Base-by-base conservation (phyloP, 2,329 filamentous ascomycete species). In the Stagonosporopsis rhizophila region DNA sequence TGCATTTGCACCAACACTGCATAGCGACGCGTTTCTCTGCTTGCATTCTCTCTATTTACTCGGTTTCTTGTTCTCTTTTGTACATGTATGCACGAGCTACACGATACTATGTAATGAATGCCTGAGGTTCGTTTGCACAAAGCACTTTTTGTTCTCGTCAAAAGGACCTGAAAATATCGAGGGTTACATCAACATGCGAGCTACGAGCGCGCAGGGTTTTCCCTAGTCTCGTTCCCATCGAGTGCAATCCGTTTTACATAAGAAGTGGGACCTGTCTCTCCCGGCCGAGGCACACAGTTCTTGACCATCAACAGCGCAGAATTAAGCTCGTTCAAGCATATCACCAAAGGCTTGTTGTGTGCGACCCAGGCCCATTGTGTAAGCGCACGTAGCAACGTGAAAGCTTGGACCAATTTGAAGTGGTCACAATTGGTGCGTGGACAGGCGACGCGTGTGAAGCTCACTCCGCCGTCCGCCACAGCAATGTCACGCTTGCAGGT, bases 1-100 rank as follows among this genome's bases (percentile, higher is more conserved):
- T 48, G 58, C 64, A 60, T 64, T 58, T 56, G 56, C 57, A 63
- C 52, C 30, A 53, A 57, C 62, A 61, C 57, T 65, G 59, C 62
- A 54, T 59, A 61, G 64, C 59, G 62, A 55, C 48, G 22, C 47
- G 39, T 35, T 35, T 47, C 39, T 52, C 44, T 44, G 44, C 30
- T 39, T 14, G 32, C 39, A 15, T 32, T 27, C 22, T 39, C n/a
- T 19, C 17, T 4, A 23, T 30, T 37, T 30, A 6, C 22, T 56
- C 20, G 22, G 17, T 8, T 30, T 30, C 19, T 17, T 25, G 34
- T 22, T 14, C 23, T 37, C 14, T 22, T 44, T 9, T 11, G 25
- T 25, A 38, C 12, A 42, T 30, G 23, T 51, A 45, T 12, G 37
- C 15, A 56, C 20, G 30, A 30, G 40, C 17, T 38, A 23, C 9